Evolutionary conservation across 2,329 filamentous ascomycete genomes (phyloP), one percentile per base, ranked within the genome.

Genomic region (Colletotrichum lini): DNA sequence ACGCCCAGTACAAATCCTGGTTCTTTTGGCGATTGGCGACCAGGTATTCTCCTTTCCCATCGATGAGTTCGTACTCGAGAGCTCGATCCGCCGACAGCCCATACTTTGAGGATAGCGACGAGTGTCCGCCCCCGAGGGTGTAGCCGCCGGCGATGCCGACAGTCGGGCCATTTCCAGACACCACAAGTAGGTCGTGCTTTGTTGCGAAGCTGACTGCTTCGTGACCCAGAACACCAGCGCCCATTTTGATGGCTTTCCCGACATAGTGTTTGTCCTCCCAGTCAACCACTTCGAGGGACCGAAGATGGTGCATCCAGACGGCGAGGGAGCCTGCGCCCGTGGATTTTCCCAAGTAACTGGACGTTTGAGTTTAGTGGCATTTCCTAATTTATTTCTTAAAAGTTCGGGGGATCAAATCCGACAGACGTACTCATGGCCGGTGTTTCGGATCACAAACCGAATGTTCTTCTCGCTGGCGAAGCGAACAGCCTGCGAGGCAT

Each of bases 131-230:
- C 2, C 87, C 87, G 75, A 86, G 84, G 1, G 80, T 83, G 72
- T 86, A 91, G 1, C 88, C 88, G 9, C 88, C 89, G 0, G 85
- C 84, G 12, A 87, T 70, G 5, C 87, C 88, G 4, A 89, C 86
- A 0, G 82, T 86, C 1, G 84, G 79, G 72, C 83, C 87, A 23
- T 82, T 80, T 0, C 87, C 88, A 13, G 80, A 82, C 0, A 89
- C 81, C 2, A 86, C 79, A 2, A 81, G 77, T 1, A 85, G 74
- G n/a, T 84, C 82, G 38, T 78, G 47, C 0, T 73, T 71, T 50
- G 84, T 74, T 2, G 85, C 84, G 40, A 81, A 77, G 26, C 78
- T 76, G 40, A 86, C 81, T 0, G 83, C 80, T 49, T 88, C 70
- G 85, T 82, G 26, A 2, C 65, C 87, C 49, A 84, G 80, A 0